Evolutionary conservation across 805 yeast genomes (phyloP), one percentile per base, ranked within the genome.

Genomic region (Ogataea paraovalis): DNA sequence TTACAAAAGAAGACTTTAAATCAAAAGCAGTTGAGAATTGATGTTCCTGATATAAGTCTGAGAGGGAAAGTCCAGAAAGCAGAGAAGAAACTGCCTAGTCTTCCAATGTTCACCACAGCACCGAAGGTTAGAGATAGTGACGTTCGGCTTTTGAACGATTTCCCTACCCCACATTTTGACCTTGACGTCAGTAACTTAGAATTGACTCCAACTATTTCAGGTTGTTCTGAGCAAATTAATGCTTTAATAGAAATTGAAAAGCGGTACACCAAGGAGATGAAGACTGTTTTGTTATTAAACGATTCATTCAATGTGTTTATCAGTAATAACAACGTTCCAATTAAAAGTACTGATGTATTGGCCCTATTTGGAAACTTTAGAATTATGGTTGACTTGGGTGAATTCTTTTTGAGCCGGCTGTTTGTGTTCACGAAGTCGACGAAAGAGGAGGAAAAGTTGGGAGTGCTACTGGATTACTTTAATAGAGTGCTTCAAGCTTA

Each of bases 321-420:
- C 5, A 52, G 49, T 25, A 59, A 59, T 23, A 63, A 61, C 39
- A 60, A 57, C 20, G 54, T 66, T 41, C 63, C 67, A 13, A 54
- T 75, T 10, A 54, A 67, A 22, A 43, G 55, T 4, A 59, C 60
- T 21, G 76, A 75, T 28, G 70, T 69, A 45, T 40, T 67, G 4
- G 45, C 68, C 7, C 52, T 77, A 2, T 76, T 77, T 60, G 75
- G 78, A 1, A 74, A 75, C 51, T 53, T 74, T 34, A 70, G 64
- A 14, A 65, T 73, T 1, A 64, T 76, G 28, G 46, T 65, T 5
- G 68, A 70, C 9, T 54, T 73, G 4, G 68, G 73, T 49, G 58
- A 61, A 14, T 46, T 68, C 3, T 64, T 73, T 18, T 33, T 63
- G 7, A 41, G 20, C 44, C 43, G 49, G 32, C n/a, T 56, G 10